Evolutionary conservation across 768 basidiomycete genomes (phyloP).

Genomic region (Auricularia sp.): DNA sequence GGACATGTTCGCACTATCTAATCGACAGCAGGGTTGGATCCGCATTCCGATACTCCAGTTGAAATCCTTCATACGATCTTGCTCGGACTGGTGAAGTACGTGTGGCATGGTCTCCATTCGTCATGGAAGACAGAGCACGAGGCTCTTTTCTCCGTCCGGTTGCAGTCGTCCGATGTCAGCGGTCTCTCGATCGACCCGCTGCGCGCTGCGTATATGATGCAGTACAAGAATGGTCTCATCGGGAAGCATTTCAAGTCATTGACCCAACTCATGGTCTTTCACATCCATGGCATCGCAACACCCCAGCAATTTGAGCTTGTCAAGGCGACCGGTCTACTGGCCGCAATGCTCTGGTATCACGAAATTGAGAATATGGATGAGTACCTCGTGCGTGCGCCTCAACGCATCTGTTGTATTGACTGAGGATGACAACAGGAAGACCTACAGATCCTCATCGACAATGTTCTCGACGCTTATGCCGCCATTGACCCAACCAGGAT

Average conservation of each 20-base stretch:
- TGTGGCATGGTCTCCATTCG: slow-evolving; percentile 13
- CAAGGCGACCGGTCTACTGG: too few species aligned
- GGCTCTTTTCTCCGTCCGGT: slow-evolving; percentile 14
- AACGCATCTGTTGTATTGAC: too few species aligned
- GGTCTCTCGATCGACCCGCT: slow-evolving; percentile 25
- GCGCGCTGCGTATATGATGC: slow-evolving; percentile 32
- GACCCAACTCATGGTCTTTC: slow-evolving; percentile 28
- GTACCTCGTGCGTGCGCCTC: too few species aligned
- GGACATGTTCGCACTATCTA: slow-evolving; percentile 4
- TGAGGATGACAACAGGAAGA: slow-evolving; percentile 5
- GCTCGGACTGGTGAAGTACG: slow-evolving; percentile 8
- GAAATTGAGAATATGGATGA: too few species aligned
- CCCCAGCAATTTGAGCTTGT: too few species aligned
- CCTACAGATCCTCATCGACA: slow-evolving; percentile 20
- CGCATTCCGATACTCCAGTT: neutral
- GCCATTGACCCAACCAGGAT: slow-evolving; percentile 26
- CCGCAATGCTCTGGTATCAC: too few species aligned
- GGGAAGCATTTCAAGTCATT: slow-evolving; percentile 34
- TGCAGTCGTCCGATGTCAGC: slow-evolving; percentile 13
- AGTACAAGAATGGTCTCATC: slow-evolving; percentile 34
- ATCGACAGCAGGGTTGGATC: slow-evolving; percentile 1
- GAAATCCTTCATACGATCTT: slow-evolving; percentile 9
- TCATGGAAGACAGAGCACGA: slow-evolving; percentile 17
- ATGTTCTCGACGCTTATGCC: slow-evolving; percentile 28
- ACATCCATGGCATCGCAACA: slow-evolving; percentile 22